These are phyloP conservation scores for Daldinia concentrica DNA, from an alignment of 495 filamentous ascomycete species.

Conservation along the genomic window DNA sequence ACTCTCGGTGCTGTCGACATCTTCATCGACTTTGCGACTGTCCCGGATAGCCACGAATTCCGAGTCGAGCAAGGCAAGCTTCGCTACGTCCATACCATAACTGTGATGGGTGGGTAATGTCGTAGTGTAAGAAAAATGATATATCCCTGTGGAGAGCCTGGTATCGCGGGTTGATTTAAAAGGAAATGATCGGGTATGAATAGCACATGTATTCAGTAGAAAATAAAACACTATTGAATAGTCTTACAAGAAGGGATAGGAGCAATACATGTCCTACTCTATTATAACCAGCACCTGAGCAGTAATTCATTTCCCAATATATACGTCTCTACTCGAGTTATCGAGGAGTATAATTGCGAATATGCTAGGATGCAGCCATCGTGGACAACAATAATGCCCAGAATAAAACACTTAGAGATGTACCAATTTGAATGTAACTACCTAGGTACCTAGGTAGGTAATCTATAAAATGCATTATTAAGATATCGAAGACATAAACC, in stretches of 20 bases:
- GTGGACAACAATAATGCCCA: too few species aligned
- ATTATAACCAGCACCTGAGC: neutral
- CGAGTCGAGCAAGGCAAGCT: conserved; percentile 59
- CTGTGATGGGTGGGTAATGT: conserved; percentile 50
- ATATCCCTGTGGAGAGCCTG: neutral
- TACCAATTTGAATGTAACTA: too few species aligned
- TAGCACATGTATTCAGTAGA: neutral
- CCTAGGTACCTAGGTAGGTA: too few species aligned
- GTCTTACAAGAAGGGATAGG: neutral
- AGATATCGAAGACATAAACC: too few species aligned
- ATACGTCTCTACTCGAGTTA: neutral
- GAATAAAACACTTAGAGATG: too few species aligned
- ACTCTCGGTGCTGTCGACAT: conserved; percentile 57
- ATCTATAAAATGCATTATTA: too few species aligned
- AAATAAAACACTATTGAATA: neutral
- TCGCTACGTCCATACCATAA: conserved; percentile 59
- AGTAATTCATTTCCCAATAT: neutral
- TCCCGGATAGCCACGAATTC: conserved; percentile 62
- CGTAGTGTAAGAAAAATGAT: neutral
- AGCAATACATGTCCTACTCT: neutral
- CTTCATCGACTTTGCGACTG: conserved; percentile 55
- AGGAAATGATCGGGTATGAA: neutral
- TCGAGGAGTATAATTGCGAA: conserved; percentile 39
- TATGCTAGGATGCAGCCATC: conserved; percentile 65
- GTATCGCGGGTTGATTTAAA: neutral